These are phyloP conservation scores for Yarrowia osloensis DNA, from an alignment of 805 yeast genomes.

Conservation along the genomic window DNA sequence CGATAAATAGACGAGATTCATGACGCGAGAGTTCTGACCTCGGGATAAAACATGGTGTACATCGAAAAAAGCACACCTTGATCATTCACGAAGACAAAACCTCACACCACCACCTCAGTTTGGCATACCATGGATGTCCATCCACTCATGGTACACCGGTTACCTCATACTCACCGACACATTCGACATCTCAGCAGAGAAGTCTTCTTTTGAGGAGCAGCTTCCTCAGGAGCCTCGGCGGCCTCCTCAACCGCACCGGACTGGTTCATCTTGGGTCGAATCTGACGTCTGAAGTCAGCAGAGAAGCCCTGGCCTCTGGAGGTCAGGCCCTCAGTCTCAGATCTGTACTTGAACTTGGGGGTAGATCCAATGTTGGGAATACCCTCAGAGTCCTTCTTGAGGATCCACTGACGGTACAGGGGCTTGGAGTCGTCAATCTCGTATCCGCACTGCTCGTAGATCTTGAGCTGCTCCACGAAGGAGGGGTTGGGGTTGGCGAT, in stretches of 20 bases:
- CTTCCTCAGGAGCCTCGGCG: neutral
- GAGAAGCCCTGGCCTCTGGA: slow-evolving; percentile 24
- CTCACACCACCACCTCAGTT: neutral
- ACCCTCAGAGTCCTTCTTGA: slow-evolving; percentile 40
- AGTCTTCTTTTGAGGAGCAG: neutral
- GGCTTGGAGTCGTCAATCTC: slow-evolving; percentile 40
- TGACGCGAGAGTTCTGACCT: neutral
- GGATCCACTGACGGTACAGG: slow-evolving; percentile 46
- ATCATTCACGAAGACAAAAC: neutral
- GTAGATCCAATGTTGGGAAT: slow-evolving; percentile 36
- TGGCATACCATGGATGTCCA: neutral
- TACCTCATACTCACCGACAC: slow-evolving; percentile 31
- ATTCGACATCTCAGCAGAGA: slow-evolving; percentile 26
- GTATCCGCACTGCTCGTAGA: slow-evolving; percentile 54
- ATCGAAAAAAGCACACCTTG: no score
- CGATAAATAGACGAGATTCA: neutral
- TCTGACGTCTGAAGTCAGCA: slow-evolving; percentile 23
- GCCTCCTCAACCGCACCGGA: neutral
- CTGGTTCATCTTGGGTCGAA: slow-evolving; percentile 9
- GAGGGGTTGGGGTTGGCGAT: slow-evolving; percentile 70
- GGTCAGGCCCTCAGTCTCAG: slow-evolving; percentile 21
- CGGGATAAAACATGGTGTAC: no score
- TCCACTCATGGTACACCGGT: neutral
- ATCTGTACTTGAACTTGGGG: slow-evolving; percentile 44
- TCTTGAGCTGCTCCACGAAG: slow-evolving; percentile 68